Percentiles rank a stretch among this genome's conserved stretches.
These are phyloP conservation scores for Solanum hybrid DNA, from an alignment of 305 asterid species.

Conservation along the genomic window DNA sequence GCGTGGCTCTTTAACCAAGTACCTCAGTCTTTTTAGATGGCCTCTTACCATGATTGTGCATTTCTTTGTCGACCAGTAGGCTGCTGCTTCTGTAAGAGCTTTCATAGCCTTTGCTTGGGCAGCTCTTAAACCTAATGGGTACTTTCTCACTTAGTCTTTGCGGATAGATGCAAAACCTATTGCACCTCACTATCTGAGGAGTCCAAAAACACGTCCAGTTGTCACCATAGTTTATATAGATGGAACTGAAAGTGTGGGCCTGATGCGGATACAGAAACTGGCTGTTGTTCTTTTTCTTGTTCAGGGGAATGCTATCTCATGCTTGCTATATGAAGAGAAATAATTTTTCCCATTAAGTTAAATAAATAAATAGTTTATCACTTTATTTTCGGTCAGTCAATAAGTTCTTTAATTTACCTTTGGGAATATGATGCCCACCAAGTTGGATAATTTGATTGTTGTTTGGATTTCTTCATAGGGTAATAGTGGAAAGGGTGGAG, in stretches of 20 bases:
- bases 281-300: background rate
- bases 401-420: background rate
- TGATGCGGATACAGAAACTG: background rate
- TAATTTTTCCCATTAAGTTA: background rate
- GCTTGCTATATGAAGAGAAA: background rate
- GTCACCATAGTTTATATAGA: background rate
- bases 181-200: background rate
- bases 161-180: background rate
- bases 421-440: background rate
- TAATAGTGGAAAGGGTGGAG: background rate
- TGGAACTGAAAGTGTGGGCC: background rate
- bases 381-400: background rate
- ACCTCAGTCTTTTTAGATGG: background rate
- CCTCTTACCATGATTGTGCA: background rate
- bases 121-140: background rate
- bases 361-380: background rate
- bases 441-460: background rate
- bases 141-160: background rate
- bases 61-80: background rate
- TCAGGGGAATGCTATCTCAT: background rate
- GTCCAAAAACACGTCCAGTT: background rate
- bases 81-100: background rate
- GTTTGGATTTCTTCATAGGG: background rate
- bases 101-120: background rate
- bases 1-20: background rate